Conservation (phyloP, 129 eudicot genomes). For the Ambrosia artemisiifolia region DNA sequence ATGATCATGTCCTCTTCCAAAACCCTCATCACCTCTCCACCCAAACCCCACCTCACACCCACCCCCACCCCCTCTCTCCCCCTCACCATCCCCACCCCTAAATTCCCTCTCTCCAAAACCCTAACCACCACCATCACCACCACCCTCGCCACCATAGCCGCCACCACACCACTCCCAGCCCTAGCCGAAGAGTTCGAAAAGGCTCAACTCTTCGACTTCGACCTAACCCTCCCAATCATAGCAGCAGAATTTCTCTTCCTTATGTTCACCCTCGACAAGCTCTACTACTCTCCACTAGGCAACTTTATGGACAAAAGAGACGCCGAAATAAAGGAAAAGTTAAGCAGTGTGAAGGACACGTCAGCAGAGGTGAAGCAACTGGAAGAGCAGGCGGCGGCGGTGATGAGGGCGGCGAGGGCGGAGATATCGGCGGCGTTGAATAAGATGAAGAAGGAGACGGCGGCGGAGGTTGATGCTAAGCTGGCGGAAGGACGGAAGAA, state of each 20-base stretch:
- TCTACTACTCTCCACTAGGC: conserved; percentile 80
- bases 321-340: conserved; percentile 58
- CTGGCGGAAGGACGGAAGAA: conserved; percentile 71
- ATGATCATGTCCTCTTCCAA: conserved; percentile 77
- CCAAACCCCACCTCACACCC: conserved; percentile 23
- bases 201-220: conserved; percentile 86
- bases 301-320: conserved; percentile 82
- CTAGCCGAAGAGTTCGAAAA: conserved; percentile 87
- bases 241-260: conserved; percentile 68
- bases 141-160: conserved; percentile 29
- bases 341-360: conserved; percentile 72
- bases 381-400: conserved; percentile 89
- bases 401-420: conserved; percentile 90
- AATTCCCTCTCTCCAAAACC: conserved; percentile 37
- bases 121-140: conserved; percentile 25
- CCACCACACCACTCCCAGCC: conserved; percentile 68
- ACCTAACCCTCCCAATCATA: conserved; percentile 85
- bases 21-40: conserved; percentile 60
- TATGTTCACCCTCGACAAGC: conserved; percentile 82
- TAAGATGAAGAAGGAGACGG: conserved; percentile 87
- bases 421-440: conserved; percentile 85
- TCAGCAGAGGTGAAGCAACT: conserved; percentile 69
- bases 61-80: conserved; percentile 29
- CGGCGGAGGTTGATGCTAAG: conserved; percentile 73
- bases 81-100: conserved; percentile 31